A percentile compares a stretch with the other conserved stretches of the same genome.
These are phyloP conservation scores for Cochlearia excelsa DNA, from an alignment of 345 rosid genomes.

Conservation along the genomic window DNA sequence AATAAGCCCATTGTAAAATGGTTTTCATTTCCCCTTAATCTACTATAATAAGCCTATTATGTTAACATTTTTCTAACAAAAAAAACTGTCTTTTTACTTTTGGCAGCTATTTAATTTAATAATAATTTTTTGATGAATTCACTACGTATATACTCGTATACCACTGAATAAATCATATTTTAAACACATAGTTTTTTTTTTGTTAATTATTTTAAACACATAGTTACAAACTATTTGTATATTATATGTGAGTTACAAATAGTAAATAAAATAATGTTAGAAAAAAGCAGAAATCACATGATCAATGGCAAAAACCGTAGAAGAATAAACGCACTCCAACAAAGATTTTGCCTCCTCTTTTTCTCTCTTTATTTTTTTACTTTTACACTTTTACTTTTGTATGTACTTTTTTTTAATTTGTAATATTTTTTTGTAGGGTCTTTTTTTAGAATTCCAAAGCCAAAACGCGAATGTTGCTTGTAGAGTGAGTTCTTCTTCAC, in stretches of 20 bases:
- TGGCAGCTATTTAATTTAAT: too few relatives aligned
- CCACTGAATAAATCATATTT: too few relatives aligned
- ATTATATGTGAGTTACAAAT: not conserved
- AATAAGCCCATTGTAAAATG: too few relatives aligned
- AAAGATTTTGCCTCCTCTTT: slow-evolving; percentile 39
- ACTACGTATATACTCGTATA: too few relatives aligned
- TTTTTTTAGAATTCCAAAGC: slow-evolving; percentile 17
- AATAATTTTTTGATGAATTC: too few relatives aligned
- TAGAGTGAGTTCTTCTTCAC: slow-evolving; percentile 27
- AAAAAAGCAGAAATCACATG: slow-evolving; percentile 12
- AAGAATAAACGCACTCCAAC: slow-evolving; percentile 53
- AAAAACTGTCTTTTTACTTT: too few relatives aligned
- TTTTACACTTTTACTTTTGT: slow-evolving; percentile 30
- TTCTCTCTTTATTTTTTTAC: slow-evolving; percentile 8
- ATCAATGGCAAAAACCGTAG: slow-evolving; percentile 21
- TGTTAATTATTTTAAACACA: too few relatives aligned
- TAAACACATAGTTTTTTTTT: too few relatives aligned
- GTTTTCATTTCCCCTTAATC: too few relatives aligned
- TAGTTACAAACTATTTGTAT: too few relatives aligned
- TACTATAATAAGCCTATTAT: too few relatives aligned
- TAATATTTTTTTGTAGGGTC: slow-evolving; percentile 7
- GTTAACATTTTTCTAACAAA: too few relatives aligned
- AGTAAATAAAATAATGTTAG: slow-evolving; percentile 1
- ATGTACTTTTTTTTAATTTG: slow-evolving; percentile 30
- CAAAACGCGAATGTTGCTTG: slow-evolving; percentile 24